phyloP scores from a whole-genome alignment of 2,329 filamentous ascomycete species.

The Trichoderma sp. region DNA sequence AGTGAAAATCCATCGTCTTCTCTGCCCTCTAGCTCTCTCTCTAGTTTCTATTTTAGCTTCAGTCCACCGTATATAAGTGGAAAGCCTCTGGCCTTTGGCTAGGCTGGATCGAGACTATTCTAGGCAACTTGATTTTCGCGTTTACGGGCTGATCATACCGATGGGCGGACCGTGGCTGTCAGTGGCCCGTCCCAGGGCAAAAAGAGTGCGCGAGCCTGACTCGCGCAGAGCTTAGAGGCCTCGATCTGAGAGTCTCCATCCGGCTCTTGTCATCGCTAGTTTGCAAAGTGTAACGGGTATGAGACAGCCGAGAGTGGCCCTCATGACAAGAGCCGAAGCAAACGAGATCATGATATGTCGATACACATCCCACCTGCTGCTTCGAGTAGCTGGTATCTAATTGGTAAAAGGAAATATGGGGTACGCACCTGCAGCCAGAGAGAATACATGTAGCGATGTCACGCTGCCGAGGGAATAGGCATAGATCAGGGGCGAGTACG shows the following conservation, averaged over 20 bases:
- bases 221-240: constrained; percentile 6
- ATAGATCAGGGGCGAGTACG: constrained; percentile 2
- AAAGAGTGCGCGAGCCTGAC: not conserved
- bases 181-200: constrained; percentile 20
- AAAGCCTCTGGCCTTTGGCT: not conserved
- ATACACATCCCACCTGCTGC: not conserved
- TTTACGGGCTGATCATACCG: constrained; percentile 24
- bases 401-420: not conserved
- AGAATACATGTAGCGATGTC: not conserved
- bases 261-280: not conserved
- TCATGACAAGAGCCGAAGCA: not conserved
- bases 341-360: not conserved
- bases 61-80: not conserved
- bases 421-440: not conserved
- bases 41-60: not conserved
- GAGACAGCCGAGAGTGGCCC: not conserved
- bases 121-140: constrained; percentile 1
- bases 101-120: constrained; percentile 12
- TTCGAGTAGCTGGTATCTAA: not conserved
- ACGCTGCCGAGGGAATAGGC: not conserved
- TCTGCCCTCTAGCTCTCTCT: not conserved
- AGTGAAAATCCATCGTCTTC: not conserved
- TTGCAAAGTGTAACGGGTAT: not conserved
- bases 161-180: constrained; percentile 19
- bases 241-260: constrained; percentile 14